A percentile compares a stretch with the other conserved stretches of the same genome.
Conservation (phyloP, 2,329 filamentous ascomycete species). For the Dactylellina cionopaga region DNA sequence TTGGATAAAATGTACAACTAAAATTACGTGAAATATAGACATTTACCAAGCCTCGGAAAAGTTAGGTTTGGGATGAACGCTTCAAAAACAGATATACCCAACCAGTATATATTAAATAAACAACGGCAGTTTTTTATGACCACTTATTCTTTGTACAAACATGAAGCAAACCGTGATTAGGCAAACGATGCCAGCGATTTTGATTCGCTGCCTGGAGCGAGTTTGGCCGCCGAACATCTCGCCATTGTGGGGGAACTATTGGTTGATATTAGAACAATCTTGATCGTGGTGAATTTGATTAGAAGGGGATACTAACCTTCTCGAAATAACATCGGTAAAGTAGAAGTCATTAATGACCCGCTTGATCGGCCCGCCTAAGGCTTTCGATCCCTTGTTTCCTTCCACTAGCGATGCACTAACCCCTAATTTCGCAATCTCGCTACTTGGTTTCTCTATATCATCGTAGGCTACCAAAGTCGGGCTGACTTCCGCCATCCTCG, state of each 20-base stretch:
- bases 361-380: constrained; percentile 78
- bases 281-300: constrained; percentile 40
- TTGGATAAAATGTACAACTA: constrained; percentile 45
- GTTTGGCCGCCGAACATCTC: constrained; percentile 92
- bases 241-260: constrained; percentile 95
- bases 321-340: constrained; percentile 95
- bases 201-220: constrained; percentile 58
- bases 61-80: constrained; percentile 25
- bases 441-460: constrained; percentile 75
- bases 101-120: constrained; percentile 29
- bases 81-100: constrained; percentile 36
- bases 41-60: constrained; percentile 28
- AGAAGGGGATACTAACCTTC: constrained; percentile 73
- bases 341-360: constrained; percentile 95
- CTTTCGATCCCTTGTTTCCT: constrained; percentile 87
- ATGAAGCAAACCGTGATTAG: constrained; percentile 20
- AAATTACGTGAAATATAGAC: constrained; percentile 49
- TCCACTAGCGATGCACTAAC: constrained; percentile 94
- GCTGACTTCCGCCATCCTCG: constrained; percentile 94
- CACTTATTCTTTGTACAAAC: constrained; percentile 25
- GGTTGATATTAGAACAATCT: constrained; percentile 51
- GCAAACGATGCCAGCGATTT: constrained; percentile 48
- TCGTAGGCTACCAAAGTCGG: constrained; percentile 90
- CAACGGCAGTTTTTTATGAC: background rate
- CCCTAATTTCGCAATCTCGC: constrained; percentile 51